Conservation (phyloP, 2,329 filamentous ascomycete genomes). For the Trichophaea hybrida region DNA sequence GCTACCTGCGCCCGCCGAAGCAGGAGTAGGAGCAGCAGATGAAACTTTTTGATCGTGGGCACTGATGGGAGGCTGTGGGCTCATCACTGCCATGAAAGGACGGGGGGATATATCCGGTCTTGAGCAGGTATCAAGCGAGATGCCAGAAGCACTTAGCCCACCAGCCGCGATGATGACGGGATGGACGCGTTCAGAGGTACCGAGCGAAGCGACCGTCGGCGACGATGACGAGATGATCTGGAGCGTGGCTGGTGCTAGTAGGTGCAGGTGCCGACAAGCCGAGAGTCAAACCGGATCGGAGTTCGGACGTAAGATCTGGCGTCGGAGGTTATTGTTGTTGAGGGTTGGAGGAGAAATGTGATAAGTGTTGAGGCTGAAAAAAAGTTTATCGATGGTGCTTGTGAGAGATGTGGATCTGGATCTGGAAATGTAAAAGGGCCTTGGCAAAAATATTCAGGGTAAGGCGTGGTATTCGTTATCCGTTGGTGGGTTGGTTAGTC, state of each 20-base stretch:
- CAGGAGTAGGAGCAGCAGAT: constrained; percentile 23
- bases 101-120: constrained; percentile 1
- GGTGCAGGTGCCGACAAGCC: no score
- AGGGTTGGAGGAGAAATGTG: background rate
- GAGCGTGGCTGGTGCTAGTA: no score
- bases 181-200: constrained; percentile 13
- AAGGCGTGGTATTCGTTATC: background rate
- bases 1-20: constrained; percentile 38
- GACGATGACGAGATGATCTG: background rate
- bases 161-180: constrained; percentile 13
- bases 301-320: background rate
- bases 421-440: background rate
- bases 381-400: constrained; percentile 4
- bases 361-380: constrained; percentile 2
- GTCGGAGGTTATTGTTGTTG: constrained; percentile 4
- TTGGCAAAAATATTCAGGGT: background rate
- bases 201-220: constrained; percentile 3
- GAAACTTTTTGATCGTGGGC: constrained; percentile 29
- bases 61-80: constrained; percentile 29
- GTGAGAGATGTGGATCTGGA: background rate
- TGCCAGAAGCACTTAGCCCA: constrained; percentile 16
- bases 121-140: background rate
- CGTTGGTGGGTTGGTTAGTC: background rate
- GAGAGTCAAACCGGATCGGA: no score
- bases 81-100: constrained; percentile 29